Conservation (phyloP, 202 grass and related monocot genomes). For the Miscanthus sacchariflorus region DNA sequence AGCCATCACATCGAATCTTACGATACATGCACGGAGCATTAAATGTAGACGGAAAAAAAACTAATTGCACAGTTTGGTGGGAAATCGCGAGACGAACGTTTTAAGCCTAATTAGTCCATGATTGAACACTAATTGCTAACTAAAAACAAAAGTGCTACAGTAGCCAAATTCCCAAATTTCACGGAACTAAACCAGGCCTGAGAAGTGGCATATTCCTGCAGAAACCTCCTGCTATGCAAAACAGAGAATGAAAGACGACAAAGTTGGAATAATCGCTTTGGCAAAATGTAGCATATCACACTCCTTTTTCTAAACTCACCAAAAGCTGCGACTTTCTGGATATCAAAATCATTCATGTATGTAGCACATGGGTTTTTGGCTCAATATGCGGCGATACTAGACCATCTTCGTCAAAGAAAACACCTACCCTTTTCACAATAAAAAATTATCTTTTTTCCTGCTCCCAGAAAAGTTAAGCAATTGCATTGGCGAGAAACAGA, state of each 20-base stretch:
- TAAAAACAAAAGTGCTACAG: too few species aligned
- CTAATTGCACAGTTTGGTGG: too few species aligned
- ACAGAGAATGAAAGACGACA: constrained; percentile 1
- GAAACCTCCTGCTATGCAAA: not conserved
- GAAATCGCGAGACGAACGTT: too few species aligned
- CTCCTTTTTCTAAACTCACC: not conserved
- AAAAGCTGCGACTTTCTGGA: not conserved
- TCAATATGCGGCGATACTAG: not conserved
- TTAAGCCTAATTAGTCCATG: too few species aligned
- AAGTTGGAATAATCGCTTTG: not conserved
- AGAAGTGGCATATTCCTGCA: constrained; percentile 12
- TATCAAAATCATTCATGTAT: not conserved
- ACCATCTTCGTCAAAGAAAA: not conserved
- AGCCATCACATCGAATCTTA: too few species aligned
- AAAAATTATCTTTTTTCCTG: not conserved
- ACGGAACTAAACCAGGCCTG: too few species aligned
- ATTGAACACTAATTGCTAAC: too few species aligned
- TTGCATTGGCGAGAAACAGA: not conserved
- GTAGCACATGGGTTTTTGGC: not conserved
- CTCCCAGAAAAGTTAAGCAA: not conserved
- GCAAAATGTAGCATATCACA: not conserved
- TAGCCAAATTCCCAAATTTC: too few species aligned
- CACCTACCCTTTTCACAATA: not conserved
- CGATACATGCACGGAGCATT: too few species aligned
- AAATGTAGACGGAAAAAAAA: too few species aligned